A percentile compares a stretch with the other conserved stretches of the same genome.
phyloP scores from a whole-genome alignment of 768 basidiomycete genomes.

The Mycena rosella region DNA sequence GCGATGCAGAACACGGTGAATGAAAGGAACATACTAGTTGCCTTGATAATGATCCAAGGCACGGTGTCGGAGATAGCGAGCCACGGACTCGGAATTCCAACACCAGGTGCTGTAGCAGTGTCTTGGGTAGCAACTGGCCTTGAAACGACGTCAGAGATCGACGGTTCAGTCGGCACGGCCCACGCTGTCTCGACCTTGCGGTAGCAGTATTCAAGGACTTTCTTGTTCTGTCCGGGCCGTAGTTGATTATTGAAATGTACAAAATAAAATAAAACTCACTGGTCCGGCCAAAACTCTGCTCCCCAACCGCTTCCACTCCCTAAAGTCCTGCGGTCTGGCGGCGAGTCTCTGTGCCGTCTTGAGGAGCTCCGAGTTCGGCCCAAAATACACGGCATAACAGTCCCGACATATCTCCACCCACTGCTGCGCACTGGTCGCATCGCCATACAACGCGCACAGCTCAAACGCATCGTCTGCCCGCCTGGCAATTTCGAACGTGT shows the following conservation, averaged over 20 bases:
- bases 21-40: no score
- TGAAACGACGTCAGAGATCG: no score
- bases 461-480: conserved; percentile 27
- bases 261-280: background rate
- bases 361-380: background rate
- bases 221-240: background rate
- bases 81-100: no score
- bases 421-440: conserved; percentile 16
- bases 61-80: no score
- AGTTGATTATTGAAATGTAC: background rate
- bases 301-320: conserved; percentile 4
- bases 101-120: no score
- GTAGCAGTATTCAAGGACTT: conserved; percentile 10
- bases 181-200: background rate
- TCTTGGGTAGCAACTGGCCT: no score
- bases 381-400: background rate
- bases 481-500: background rate
- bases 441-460: conserved; percentile 22
- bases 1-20: no score
- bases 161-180: background rate
- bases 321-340: background rate
- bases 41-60: no score
- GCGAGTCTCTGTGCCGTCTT: conserved; percentile 9
- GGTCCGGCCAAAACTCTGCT: conserved; percentile 21
- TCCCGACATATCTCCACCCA: conserved; percentile 24